Conservation (phyloP, 2,329 filamentous ascomycete species). For the Cryphonectria nitschkei region DNA sequence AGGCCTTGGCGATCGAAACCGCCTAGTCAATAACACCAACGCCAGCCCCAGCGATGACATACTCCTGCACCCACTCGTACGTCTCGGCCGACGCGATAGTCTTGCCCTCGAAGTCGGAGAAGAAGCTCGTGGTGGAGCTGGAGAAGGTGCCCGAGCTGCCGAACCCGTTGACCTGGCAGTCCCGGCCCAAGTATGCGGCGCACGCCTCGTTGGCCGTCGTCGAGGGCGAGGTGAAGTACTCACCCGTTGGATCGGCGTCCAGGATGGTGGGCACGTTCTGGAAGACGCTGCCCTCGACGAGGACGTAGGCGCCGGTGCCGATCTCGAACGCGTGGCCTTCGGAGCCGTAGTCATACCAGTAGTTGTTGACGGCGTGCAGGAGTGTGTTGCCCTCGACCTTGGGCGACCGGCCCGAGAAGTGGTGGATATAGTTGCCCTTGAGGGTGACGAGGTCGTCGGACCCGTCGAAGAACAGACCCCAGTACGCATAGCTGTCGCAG, state of each 20-base stretch:
- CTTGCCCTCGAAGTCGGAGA: slow-evolving; percentile 29
- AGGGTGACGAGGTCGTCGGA: slow-evolving; percentile 59
- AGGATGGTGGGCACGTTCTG: slow-evolving; percentile 53
- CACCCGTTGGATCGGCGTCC: slow-evolving; percentile 35
- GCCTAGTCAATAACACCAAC: slow-evolving; percentile 22
- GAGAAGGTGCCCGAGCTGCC: slow-evolving; percentile 26
- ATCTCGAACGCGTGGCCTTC: slow-evolving; percentile 62
- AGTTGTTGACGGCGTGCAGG: slow-evolving; percentile 66
- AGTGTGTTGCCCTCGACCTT: slow-evolving; percentile 60
- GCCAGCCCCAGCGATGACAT: slow-evolving; percentile 25
- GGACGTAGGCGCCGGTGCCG: slow-evolving; percentile 46
- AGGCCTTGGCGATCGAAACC: not conserved
- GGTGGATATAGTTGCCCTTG: slow-evolving; percentile 64
- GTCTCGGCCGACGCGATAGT: slow-evolving; percentile 26
- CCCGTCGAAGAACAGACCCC: slow-evolving; percentile 62
- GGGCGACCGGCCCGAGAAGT: slow-evolving; percentile 59
- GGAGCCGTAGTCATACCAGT: slow-evolving; percentile 53
- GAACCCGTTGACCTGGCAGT: slow-evolving; percentile 53
- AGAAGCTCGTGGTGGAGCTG: slow-evolving; percentile 26
- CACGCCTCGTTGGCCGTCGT: slow-evolving; percentile 45
- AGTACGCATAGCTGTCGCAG: slow-evolving; percentile 64
- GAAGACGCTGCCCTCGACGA: slow-evolving; percentile 63
- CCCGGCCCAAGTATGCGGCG: slow-evolving; percentile 49
- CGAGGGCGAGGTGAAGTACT: slow-evolving; percentile 32
- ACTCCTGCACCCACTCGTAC: slow-evolving; percentile 21